phyloP scores from a whole-genome alignment of 176 grass and related monocot genomes.

The Cymbopogon citratus region DNA sequence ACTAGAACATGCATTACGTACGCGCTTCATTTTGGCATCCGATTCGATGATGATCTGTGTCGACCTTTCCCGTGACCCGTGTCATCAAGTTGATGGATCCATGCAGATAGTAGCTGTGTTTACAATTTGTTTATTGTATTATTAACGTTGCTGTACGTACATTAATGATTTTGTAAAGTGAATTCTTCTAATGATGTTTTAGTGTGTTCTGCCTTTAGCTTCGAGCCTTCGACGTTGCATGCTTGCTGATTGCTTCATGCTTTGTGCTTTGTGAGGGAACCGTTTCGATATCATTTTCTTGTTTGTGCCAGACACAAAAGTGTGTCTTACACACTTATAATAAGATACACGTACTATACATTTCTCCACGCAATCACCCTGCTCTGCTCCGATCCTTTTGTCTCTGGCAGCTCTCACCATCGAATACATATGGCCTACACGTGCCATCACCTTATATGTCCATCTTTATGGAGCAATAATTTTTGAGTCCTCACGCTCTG shows the following conservation, averaged over 20 bases:
- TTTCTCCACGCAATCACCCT: no score
- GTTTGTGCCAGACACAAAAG: background rate
- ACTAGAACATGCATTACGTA: background rate
- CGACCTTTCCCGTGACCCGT: background rate
- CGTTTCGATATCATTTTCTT: background rate
- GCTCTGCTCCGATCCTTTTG: no score
- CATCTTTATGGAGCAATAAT: no score
- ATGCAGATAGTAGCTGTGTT: background rate
- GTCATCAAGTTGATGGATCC: background rate
- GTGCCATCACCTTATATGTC: no score
- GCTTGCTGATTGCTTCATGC: background rate
- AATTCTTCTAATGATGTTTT: background rate
- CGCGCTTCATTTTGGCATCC: background rate
- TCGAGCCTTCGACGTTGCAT: background rate
- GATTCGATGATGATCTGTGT: background rate
- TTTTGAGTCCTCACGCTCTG: no score
- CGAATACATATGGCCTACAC: no score
- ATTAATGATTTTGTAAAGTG: constrained; percentile 6
- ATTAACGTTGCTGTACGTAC: background rate
- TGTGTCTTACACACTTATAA: background rate
- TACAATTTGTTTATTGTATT: background rate
- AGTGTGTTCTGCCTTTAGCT: background rate
- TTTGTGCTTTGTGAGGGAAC: background rate
- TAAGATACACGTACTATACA: background rate
- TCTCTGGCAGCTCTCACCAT: no score